Evolutionary conservation across 2,329 filamentous ascomycete genomes (phyloP).

Genomic region (Pyrenochaeta sp.): DNA sequence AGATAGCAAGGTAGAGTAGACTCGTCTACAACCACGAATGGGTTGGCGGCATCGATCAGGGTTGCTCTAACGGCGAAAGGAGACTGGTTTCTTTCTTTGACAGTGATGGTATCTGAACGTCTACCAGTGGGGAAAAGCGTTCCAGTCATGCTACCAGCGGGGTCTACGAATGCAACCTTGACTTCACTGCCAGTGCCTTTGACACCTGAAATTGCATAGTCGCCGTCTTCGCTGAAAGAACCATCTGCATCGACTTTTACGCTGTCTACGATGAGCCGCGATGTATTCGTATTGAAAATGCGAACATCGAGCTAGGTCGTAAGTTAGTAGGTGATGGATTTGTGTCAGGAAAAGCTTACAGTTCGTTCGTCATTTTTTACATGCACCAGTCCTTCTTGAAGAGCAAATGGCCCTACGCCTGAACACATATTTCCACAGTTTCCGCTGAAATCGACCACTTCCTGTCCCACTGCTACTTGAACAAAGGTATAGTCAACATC

Average conservation of each 20-base stretch:
- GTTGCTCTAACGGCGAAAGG: conserved; percentile 57
- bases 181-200: conserved; percentile 64
- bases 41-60: conserved; percentile 69
- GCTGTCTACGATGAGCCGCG: conserved; percentile 63
- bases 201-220: conserved; percentile 70
- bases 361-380: conserved; percentile 30
- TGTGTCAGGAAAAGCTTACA: conserved; percentile 8
- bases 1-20: conserved; percentile 61
- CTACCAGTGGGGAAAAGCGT: conserved; percentile 66
- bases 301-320: conserved; percentile 51
- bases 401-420: conserved; percentile 69
- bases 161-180: conserved; percentile 66
- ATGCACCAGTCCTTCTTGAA: conserved; percentile 61
- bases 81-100: conserved; percentile 20
- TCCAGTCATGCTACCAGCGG: conserved; percentile 69
- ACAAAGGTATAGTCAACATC: conserved; percentile 77
- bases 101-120: conserved; percentile 55
- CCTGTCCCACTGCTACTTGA: conserved; percentile 69
- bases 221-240: conserved; percentile 52
- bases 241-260: conserved; percentile 59
- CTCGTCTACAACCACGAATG: conserved; percentile 66
- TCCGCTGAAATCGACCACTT: conserved; percentile 69
- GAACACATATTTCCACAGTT: conserved; percentile 79
- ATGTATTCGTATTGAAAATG: conserved; percentile 74
- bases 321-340: conserved; percentile 2